A percentile compares a stretch with the other conserved stretches of the same genome.
phyloP scores from a whole-genome alignment of 106 monocot genomes.

The Allium cepa region DNA sequence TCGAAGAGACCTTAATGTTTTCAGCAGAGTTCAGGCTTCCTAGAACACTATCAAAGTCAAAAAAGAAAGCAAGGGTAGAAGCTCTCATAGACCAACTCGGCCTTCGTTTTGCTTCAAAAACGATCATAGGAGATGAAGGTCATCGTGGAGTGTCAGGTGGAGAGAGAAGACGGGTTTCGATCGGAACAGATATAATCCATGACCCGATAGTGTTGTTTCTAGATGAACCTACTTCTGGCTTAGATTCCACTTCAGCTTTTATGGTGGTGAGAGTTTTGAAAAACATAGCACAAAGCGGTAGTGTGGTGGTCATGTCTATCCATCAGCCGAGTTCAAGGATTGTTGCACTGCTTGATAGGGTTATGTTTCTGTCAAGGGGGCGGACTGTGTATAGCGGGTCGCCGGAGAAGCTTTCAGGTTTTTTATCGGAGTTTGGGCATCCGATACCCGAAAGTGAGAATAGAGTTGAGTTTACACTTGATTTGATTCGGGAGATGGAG shows the following conservation, averaged over 20 bases:
- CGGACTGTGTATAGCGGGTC: conserved; percentile 53
- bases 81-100: conserved; percentile 71
- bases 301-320: conserved; percentile 82
- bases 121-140: conserved; percentile 71
- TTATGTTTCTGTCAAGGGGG: conserved; percentile 72
- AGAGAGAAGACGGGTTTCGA: conserved; percentile 73
- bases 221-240: conserved; percentile 93
- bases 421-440: conserved; percentile 65
- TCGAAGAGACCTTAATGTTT: conserved; percentile 33
- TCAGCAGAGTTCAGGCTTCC: conserved; percentile 80
- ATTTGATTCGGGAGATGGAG: conserved; percentile 74
- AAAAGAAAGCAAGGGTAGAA: conserved; percentile 51
- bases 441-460: conserved; percentile 86
- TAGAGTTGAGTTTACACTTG: conserved; percentile 79
- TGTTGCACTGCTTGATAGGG: conserved; percentile 59
- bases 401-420: conserved; percentile 39
- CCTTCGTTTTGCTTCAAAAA: conserved; percentile 42
- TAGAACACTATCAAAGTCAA: conserved; percentile 34
- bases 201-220: conserved; percentile 90
- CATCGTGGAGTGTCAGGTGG: conserved; percentile 85
- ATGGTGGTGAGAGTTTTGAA: conserved; percentile 87
- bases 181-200: conserved; percentile 90
- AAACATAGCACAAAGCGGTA: conserved; percentile 78
- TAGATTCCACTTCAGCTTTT: conserved; percentile 90
- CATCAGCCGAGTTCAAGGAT: conserved; percentile 91